phyloP scores from a whole-genome alignment of 805 yeast genomes.

The Saccharomycopsis fermentans region DNA sequence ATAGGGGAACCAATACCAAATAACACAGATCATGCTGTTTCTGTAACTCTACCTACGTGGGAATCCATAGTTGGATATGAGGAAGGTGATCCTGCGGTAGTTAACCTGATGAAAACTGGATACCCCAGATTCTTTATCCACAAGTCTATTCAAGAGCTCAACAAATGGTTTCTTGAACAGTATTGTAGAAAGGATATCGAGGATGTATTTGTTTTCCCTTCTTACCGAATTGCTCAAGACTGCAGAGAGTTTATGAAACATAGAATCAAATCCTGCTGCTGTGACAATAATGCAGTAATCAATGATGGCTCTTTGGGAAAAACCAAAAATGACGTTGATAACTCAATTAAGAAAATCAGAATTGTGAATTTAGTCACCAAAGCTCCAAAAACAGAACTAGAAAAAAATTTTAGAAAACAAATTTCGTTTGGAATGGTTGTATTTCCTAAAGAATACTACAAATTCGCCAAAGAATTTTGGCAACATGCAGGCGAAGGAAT shows the following conservation, averaged over 20 bases:
- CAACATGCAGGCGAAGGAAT: conserved; percentile 97
- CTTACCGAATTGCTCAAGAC: conserved; percentile 68
- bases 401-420: conserved; percentile 48
- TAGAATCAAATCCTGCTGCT: conserved; percentile 23
- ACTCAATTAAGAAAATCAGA: conserved; percentile 34
- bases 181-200: conserved; percentile 79
- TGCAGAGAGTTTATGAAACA: conserved; percentile 65
- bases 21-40: conserved; percentile 84
- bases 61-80: conserved; percentile 86
- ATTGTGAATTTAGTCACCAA: conserved; percentile 67
- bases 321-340: background rate
- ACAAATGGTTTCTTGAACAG: conserved; percentile 43
- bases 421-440: conserved; percentile 73
- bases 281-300: conserved; percentile 23
- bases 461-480: conserved; percentile 82
- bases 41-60: conserved; percentile 95
- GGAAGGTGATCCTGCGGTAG: conserved; percentile 78
- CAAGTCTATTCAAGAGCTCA: conserved; percentile 46
- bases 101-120: conserved; percentile 68
- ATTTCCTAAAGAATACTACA: conserved; percentile 47
- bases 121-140: conserved; percentile 83
- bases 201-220: conserved; percentile 63
- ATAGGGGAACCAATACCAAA: conserved; percentile 85
- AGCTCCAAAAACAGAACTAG: conserved; percentile 50
- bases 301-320: too few relatives aligned